phyloP scores from a whole-genome alignment of 2,329 filamentous ascomycete species.

The Aspergillus terreus region DNA sequence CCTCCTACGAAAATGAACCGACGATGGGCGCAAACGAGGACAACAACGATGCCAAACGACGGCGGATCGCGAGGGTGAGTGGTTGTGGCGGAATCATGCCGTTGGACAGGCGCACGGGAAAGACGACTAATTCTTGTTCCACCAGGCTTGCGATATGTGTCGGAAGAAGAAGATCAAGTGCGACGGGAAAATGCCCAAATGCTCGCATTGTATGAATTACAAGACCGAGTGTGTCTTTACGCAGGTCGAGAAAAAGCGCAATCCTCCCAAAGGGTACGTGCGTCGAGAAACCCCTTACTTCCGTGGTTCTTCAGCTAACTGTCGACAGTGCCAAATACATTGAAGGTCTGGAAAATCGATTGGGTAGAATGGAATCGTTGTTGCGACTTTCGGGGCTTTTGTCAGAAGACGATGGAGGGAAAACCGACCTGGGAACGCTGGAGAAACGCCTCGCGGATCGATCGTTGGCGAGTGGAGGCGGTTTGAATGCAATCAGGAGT shows the following conservation, averaged over 20 bases:
- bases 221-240: slow-evolving; percentile 98
- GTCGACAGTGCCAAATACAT: slow-evolving; percentile 84
- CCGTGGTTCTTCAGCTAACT: slow-evolving; percentile 13
- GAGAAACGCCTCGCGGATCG: slow-evolving; percentile 69
- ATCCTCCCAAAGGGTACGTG: slow-evolving; percentile 86
- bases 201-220: slow-evolving; percentile 95
- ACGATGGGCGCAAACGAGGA: slow-evolving; percentile 45
- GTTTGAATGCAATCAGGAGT: slow-evolving; percentile 32
- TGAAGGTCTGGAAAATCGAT: slow-evolving; percentile 88
- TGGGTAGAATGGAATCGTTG: slow-evolving; percentile 93
- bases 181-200: slow-evolving; percentile 91
- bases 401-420: slow-evolving; percentile 77
- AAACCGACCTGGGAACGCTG: slow-evolving; percentile 80
- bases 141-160: slow-evolving; percentile 90
- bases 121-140: slow-evolving; percentile 6
- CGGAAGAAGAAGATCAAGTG: slow-evolving; percentile 94
- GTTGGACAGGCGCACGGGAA: neutral
- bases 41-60: slow-evolving; percentile 77
- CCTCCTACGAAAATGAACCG: slow-evolving; percentile 43
- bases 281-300: neutral
- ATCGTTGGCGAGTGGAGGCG: slow-evolving; percentile 28
- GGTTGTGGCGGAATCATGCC: neutral
- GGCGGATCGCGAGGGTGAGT: slow-evolving; percentile 80
- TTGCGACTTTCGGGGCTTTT: slow-evolving; percentile 81
- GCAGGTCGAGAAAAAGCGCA: slow-evolving; percentile 97